A percentile compares a stretch with the other conserved stretches of the same genome.
phyloP scores from a whole-genome alignment of 2,329 filamentous ascomycete genomes.

The Westerdykella ornata region DNA sequence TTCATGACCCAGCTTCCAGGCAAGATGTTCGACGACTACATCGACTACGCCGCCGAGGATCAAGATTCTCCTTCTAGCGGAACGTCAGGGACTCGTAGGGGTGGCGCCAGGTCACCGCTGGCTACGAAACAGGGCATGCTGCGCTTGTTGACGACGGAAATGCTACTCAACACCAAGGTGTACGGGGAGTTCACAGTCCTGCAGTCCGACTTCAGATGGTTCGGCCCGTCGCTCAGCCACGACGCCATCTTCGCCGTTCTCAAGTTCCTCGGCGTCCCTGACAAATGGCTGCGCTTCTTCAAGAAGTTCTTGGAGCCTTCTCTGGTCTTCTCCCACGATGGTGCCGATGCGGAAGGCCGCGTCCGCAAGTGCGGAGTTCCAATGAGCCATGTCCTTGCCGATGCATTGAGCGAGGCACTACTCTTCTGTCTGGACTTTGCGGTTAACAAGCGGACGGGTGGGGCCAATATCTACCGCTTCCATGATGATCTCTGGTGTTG shows the following conservation, averaged over 20 bases:
- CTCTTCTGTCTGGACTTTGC: conserved; percentile 61
- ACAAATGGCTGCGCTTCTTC: conserved; percentile 25
- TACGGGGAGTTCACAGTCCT: conserved; percentile 49
- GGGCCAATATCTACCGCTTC: conserved; percentile 53
- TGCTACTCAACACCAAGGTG: conserved; percentile 45
- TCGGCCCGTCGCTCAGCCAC: conserved; percentile 23
- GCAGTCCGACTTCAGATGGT: conserved; percentile 49
- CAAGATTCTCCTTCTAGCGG: conserved; percentile 9
- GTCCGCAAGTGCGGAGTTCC: conserved; percentile 53
- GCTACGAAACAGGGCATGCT: conserved; percentile 52
- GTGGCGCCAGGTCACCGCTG: conserved; percentile 36
- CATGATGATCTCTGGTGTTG: conserved; percentile 65
- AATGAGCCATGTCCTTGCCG: conserved; percentile 53
- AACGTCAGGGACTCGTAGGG: not conserved
- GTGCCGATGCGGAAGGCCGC: conserved; percentile 39
- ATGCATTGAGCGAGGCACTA: conserved; percentile 54
- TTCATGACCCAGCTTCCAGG: conserved; percentile 53
- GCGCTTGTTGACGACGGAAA: conserved; percentile 51
- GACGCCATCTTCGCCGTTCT: conserved; percentile 23
- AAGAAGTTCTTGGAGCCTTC: conserved; percentile 48
- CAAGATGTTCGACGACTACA: conserved; percentile 34
- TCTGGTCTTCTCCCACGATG: conserved; percentile 52
- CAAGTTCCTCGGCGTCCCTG: conserved; percentile 20
- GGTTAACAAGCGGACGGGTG: conserved; percentile 52
- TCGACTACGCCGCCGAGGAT: conserved; percentile 39